Base-by-base conservation (phyloP, 2,329 filamentous ascomycete species). In the Colletotrichum sp. region DNA sequence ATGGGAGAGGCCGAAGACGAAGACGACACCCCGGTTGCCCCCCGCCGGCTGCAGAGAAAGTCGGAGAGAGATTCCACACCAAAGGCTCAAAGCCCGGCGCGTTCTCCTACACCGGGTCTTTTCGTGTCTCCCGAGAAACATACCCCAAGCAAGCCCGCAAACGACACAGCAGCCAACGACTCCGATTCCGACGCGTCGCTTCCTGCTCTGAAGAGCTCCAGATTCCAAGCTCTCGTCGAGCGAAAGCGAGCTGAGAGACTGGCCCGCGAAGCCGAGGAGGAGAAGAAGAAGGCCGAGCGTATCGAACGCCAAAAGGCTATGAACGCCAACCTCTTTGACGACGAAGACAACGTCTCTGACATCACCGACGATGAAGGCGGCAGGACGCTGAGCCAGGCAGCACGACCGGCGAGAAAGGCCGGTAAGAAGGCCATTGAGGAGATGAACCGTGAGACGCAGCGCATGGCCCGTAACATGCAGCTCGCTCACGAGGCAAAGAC, bases 391-490 rank as follows among this genome's bases (percentile, higher is more conserved):
- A 95, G 94, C 1, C 94, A 96, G 81, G 87, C 90, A 52, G 88
- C 90, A 30, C 92, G 93, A 6, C 93, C 95, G 7, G 90, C 91
- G 12, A 92, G 97, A 15, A 98, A 97, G 83, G 96, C 97, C 1
- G 96, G 96, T 87, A 99, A 96, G 87, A 98, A 96, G 85, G 97
- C 97, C 0, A 84, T 98, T 57, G 95, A 98, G 82, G 96, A 99
- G 79, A 98, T 99, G 94, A 94, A 94, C 80, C 92, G 95, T 74
- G 97, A 99, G 85, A 98, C 96, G 2, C 97, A 99, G 86, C 92
- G 97, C 34, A 92, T 99, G 86, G 93, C 92, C 79, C 91, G 97
- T 79, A 98, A 94, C 82, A 95, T 98, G 91, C 96, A 99, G 84
- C 90, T 99, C 65, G 92, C 95, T 2, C 96, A 99, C 84, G 93